Evolutionary conservation across 768 basidiomycete species (phyloP).

Genomic region (Phylloporus arenicola): DNA sequence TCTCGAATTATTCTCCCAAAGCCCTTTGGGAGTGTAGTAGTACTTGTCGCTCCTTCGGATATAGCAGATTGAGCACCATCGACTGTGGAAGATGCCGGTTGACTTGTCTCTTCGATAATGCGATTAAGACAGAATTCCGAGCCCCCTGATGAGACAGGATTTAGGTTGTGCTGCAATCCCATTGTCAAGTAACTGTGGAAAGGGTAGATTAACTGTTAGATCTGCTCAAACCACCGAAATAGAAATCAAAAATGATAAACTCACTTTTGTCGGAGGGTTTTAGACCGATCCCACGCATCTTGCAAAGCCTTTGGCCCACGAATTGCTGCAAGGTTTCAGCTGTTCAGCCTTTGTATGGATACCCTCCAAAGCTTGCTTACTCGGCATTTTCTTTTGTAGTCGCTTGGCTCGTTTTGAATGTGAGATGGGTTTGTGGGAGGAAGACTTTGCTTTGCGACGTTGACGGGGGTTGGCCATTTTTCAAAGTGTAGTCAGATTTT

Average conservation of each 20-base stretch:
- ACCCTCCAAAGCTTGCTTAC: conserved; percentile 35
- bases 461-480: conserved; percentile 93
- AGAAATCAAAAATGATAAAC: conserved; percentile 21
- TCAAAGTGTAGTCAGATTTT: neutral
- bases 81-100: too few relatives aligned
- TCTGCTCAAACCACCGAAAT: too few relatives aligned
- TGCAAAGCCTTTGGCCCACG: conserved; percentile 77
- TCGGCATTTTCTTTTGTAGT: conserved; percentile 71
- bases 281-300: conserved; percentile 80
- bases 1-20: conserved; percentile 83
- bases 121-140: conserved; percentile 39
- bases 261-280: conserved; percentile 91
- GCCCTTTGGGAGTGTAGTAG: conserved; percentile 46
- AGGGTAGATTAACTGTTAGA: neutral
- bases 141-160: conserved; percentile 66
- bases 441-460: conserved; percentile 77
- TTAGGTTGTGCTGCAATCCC: conserved; percentile 65
- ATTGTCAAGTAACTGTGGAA: conserved; percentile 64
- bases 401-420: conserved; percentile 72
- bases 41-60: conserved; percentile 15
- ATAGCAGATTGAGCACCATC: neutral
- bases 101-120: neutral
- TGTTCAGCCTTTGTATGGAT: conserved; percentile 4
- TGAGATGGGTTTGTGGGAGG: conserved; percentile 64
- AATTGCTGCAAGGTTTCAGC: conserved; percentile 46